phyloP scores from a whole-genome alignment of 2,329 filamentous ascomycete genomes.

The Cladophialophora bantiana region DNA sequence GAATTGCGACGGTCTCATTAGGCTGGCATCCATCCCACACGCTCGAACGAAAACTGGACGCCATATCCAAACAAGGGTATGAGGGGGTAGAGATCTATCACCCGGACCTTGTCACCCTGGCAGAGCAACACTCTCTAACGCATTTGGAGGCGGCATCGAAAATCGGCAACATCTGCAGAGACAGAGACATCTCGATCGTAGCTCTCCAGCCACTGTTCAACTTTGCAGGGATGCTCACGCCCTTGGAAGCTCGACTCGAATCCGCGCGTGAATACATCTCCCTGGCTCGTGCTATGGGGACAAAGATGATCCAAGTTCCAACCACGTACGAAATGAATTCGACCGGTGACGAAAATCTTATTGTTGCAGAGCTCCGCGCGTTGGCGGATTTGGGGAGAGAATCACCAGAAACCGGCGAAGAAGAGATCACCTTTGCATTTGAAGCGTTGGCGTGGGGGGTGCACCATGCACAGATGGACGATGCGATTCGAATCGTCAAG shows the following conservation, averaged over 20 bases:
- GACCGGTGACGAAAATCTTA: constrained; percentile 42
- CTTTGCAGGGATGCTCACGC: constrained; percentile 46
- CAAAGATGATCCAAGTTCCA: constrained; percentile 46
- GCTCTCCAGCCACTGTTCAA: constrained; percentile 47
- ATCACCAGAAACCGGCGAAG: neutral
- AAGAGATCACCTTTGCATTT: constrained; percentile 43
- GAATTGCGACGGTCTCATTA: constrained; percentile 77
- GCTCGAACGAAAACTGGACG: constrained; percentile 70
- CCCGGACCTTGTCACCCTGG: constrained; percentile 74
- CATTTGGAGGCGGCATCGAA: constrained; percentile 65
- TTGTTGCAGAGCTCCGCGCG: constrained; percentile 45
- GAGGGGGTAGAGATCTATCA: constrained; percentile 77
- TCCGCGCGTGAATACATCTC: constrained; percentile 46
- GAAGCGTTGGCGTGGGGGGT: constrained; percentile 47
- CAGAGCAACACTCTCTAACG: constrained; percentile 53
- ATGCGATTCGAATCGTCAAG: constrained; percentile 41
- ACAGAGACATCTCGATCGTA: constrained; percentile 46
- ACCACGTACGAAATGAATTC: constrained; percentile 42
- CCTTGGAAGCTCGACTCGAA: constrained; percentile 43
- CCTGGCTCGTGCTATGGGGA: constrained; percentile 37
- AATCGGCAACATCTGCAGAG: constrained; percentile 59
- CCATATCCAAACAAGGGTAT: constrained; percentile 71
- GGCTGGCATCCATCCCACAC: constrained; percentile 71
- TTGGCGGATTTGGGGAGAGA: constrained; percentile 43
- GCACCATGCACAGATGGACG: constrained; percentile 46